Conservation (phyloP, 768 basidiomycete species). For the Leccinum barrowsii region DNA sequence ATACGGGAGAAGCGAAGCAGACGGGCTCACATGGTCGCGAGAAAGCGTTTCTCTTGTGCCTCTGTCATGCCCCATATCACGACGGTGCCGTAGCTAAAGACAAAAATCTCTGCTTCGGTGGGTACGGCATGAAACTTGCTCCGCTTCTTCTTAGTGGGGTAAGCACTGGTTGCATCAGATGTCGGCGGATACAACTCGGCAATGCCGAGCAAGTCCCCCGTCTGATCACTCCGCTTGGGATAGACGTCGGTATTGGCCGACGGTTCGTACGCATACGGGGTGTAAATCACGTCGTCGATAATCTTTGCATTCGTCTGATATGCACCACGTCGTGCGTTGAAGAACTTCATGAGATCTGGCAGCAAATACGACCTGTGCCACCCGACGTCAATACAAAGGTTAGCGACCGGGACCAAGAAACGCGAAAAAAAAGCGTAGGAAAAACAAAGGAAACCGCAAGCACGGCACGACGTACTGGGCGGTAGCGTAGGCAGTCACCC, state of each 20-base stretch:
- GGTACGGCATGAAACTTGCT: conserved; percentile 66
- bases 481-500: conserved; percentile 96
- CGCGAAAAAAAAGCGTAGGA: neutral
- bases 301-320: conserved; percentile 85
- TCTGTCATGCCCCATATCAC: conserved; percentile 99
- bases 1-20: neutral
- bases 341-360: conserved; percentile 83
- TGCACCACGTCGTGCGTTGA: conserved; percentile 74
- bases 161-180: conserved; percentile 31
- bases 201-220: conserved; percentile 75
- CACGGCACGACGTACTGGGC: conserved; percentile 54
- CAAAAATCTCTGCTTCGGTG: conserved; percentile 82
- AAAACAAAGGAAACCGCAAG: neutral
- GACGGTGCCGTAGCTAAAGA: conserved; percentile 92
- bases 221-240: conserved; percentile 32
- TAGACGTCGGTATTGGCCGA: conserved; percentile 31
- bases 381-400: neutral
- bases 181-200: conserved; percentile 49
- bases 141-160: conserved; percentile 46
- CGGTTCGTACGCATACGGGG: conserved; percentile 80
- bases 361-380: conserved; percentile 78
- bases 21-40: conserved; percentile 80
- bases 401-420: neutral
- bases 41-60: conserved; percentile 83
- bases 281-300: conserved; percentile 94